Percentiles rank a stretch among this genome's conserved stretches.
Conservation (phyloP, 225 moss, liverwort and hornwort genomes). For the Pleurozium schreberi region DNA sequence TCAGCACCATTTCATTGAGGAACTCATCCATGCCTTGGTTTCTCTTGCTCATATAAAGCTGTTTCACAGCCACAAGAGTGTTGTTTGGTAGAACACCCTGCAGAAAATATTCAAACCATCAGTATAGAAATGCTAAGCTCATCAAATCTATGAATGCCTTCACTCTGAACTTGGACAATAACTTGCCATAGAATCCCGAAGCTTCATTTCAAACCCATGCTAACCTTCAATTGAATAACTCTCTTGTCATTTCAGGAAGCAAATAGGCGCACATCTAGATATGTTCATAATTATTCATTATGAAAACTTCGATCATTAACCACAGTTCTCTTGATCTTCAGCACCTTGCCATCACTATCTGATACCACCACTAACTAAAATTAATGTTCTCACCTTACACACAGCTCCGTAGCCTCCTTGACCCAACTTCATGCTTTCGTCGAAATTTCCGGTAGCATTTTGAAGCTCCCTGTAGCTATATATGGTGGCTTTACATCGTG, state of each 20-base stretch:
- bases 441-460: constrained; percentile 7
- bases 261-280: not conserved
- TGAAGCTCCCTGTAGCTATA: constrained; percentile 10
- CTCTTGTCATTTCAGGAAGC: not conserved
- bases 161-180: not conserved
- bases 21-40: constrained; percentile 14
- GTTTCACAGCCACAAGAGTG: constrained; percentile 10
- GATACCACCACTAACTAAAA: not conserved
- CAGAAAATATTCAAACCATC: not conserved
- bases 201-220: not conserved
- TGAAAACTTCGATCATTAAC: not conserved
- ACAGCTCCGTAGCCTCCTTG: constrained; percentile 25
- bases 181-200: not conserved
- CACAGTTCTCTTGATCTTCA: not conserved
- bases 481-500: not conserved
- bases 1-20: constrained; percentile 29
- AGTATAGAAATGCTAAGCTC: not conserved
- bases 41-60: not conserved
- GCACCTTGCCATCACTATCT: not conserved
- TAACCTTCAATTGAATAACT: not conserved
- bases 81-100: constrained; percentile 6
- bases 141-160: not conserved
- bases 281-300: not conserved
- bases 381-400: not conserved
- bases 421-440: constrained; percentile 13